Conservation (phyloP, 164 flowering plant genomes). For the Stephania yunnanensis region DNA sequence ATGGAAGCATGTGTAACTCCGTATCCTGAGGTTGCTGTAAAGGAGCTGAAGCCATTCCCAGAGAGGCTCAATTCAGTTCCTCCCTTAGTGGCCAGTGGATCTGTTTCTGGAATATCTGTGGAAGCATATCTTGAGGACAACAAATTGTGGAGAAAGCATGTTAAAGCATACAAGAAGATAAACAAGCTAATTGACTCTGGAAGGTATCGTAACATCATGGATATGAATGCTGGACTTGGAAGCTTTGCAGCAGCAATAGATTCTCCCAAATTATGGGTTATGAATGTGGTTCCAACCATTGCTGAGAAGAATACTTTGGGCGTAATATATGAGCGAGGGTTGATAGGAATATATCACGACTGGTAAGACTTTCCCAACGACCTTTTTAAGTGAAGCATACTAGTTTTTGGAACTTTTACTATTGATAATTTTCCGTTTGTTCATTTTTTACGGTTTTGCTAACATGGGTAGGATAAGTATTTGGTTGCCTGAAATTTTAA, state of each 20-base stretch:
- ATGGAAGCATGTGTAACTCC: slow-evolving; percentile 81
- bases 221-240: slow-evolving; percentile 94
- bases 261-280: slow-evolving; percentile 77
- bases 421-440: neutral
- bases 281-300: slow-evolving; percentile 94
- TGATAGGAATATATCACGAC: slow-evolving; percentile 94
- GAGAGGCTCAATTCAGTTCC: slow-evolving; percentile 74
- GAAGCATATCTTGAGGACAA: slow-evolving; percentile 72
- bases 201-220: slow-evolving; percentile 90
- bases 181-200: slow-evolving; percentile 68
- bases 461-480: too few relatives aligned
- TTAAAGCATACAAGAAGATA: slow-evolving; percentile 61
- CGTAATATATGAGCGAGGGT: slow-evolving; percentile 73
- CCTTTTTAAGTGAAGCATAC: neutral
- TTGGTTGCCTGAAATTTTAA: too few relatives aligned
- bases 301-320: slow-evolving; percentile 71
- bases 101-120: slow-evolving; percentile 65
- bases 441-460: too few relatives aligned
- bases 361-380: slow-evolving; percentile 43
- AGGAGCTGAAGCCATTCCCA: slow-evolving; percentile 61
- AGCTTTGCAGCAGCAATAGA: slow-evolving; percentile 83
- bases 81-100: slow-evolving; percentile 71
- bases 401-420: neutral
- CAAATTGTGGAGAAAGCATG: slow-evolving; percentile 76
- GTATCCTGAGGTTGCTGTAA: slow-evolving; percentile 54